phyloP scores from a whole-genome alignment of 192 early-diverging fungal species.

The Podila horticola region DNA sequence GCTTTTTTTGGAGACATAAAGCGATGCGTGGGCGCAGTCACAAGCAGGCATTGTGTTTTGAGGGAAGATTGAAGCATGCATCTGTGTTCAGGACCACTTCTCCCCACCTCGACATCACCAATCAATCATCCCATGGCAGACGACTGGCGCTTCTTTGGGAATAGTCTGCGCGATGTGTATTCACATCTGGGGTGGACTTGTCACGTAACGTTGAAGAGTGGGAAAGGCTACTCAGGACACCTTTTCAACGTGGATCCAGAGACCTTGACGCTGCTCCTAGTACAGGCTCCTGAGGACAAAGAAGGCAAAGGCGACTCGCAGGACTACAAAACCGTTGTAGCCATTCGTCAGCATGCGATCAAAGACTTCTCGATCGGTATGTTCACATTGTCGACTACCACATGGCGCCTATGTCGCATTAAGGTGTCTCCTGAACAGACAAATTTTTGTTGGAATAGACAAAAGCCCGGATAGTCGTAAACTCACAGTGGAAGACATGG shows the following conservation, averaged over 20 bases:
- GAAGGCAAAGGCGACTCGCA: not conserved
- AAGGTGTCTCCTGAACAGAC: not conserved
- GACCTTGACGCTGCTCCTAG: conserved; percentile 31
- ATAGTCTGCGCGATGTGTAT: conserved; percentile 27
- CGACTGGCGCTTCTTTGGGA: conserved; percentile 27
- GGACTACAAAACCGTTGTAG: conserved; percentile 4
- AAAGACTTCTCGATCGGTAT: conserved; percentile 5
- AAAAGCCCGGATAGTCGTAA: not conserved
- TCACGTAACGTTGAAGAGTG: conserved; percentile 23
- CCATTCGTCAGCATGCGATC: conserved; percentile 29
- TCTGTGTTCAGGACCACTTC: not conserved
- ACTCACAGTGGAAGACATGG: conserved; percentile 24
- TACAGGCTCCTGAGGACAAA: not conserved
- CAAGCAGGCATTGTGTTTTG: not conserved
- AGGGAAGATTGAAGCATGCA: not conserved
- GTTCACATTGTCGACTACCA: too few species aligned
- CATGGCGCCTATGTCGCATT: not conserved
- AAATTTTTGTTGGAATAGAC: conserved; percentile 6
- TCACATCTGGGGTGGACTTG: conserved; percentile 15
- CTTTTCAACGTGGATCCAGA: conserved; percentile 53
- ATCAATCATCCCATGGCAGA: conserved; percentile 10
- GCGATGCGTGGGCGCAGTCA: not conserved
- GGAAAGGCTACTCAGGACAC: conserved; percentile 24
- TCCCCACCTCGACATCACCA: not conserved
- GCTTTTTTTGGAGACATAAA: not conserved